Percentiles rank a stretch among this genome's conserved stretches.
phyloP scores from a whole-genome alignment of 1,139 yeast genomes.

The Candida glucosophila region DNA sequence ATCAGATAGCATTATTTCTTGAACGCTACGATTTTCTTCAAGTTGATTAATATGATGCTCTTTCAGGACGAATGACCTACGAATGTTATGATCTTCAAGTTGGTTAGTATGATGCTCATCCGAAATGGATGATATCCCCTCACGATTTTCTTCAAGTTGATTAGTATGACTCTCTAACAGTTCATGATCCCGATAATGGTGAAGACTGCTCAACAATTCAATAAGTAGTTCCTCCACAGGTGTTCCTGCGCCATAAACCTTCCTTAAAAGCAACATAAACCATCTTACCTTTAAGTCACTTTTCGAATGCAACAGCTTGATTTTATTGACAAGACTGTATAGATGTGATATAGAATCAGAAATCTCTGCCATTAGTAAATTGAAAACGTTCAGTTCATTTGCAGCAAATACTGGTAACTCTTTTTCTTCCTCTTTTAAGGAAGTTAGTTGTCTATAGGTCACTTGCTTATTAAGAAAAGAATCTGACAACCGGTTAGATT shows the following conservation, averaged over 20 bases:
- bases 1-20: too few species aligned
- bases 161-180: too few species aligned
- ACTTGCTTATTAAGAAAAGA: too few species aligned
- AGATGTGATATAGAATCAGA: constrained; percentile 4
- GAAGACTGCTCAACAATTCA: constrained; percentile 11
- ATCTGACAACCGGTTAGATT: constrained; percentile 12
- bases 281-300: constrained; percentile 18
- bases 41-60: too few species aligned
- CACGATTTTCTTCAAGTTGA: too few species aligned
- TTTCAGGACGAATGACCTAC: too few species aligned
- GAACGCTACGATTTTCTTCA: too few species aligned
- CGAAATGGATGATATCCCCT: too few species aligned
- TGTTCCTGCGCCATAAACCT: constrained; percentile 27
- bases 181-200: too few species aligned
- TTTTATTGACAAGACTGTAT: constrained; percentile 6
- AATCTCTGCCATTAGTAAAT: constrained; percentile 6
- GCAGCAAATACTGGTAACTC: constrained; percentile 28
- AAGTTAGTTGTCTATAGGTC: constrained; percentile 11
- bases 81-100: too few species aligned
- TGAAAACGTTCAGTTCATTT: constrained; percentile 25
- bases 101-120: too few species aligned
- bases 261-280: constrained; percentile 21
- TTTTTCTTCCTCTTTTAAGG: constrained; percentile 19
- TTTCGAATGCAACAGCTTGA: too few species aligned
- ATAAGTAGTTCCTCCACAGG: constrained; percentile 16